Conservation (phyloP, 768 basidiomycete genomes). For the Lactarius pseudohatsudake region DNA sequence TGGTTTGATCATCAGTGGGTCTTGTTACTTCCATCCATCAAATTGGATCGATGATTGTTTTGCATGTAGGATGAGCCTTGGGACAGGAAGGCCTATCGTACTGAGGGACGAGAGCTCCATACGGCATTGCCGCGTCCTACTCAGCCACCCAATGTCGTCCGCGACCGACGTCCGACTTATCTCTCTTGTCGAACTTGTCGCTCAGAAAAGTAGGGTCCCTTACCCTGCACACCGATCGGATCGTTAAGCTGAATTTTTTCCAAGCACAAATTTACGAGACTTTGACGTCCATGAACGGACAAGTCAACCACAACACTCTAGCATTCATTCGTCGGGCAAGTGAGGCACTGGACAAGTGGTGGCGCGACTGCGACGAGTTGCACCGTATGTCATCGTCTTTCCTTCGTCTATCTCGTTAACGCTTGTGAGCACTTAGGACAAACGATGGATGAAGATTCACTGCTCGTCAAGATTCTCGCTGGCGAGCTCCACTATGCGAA, state of each 20-base stretch:
- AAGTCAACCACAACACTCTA: conserved; percentile 81
- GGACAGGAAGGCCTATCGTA: conserved; percentile 87
- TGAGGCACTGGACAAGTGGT: conserved; percentile 87
- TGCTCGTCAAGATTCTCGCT: conserved; percentile 83
- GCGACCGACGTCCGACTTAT: conserved; percentile 88
- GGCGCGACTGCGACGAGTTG: conserved; percentile 81
- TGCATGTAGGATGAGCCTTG: conserved; percentile 74
- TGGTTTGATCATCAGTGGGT: conserved; percentile 95
- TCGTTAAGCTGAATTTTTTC: conserved; percentile 1
- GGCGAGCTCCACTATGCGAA: conserved; percentile 92
- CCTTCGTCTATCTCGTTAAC: conserved; percentile 11
- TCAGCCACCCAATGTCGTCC: conserved; percentile 84
- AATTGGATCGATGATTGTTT: conserved; percentile 22
- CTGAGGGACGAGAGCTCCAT: conserved; percentile 88
- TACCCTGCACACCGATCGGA: not conserved
- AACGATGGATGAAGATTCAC: conserved; percentile 80
- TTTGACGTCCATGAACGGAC: conserved; percentile 79
- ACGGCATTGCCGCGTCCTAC: conserved; percentile 75
- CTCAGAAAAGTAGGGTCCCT: conserved; percentile 72
- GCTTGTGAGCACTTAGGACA: conserved; percentile 47
- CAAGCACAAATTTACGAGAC: conserved; percentile 93
- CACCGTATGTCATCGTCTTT: conserved; percentile 54
- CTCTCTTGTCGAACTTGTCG: conserved; percentile 85
- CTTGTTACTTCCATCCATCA: conserved; percentile 9
- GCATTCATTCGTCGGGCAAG: conserved; percentile 87